Conservation (phyloP, 352 stramenopile species). For the Pythium rhizo-oryzae region DNA sequence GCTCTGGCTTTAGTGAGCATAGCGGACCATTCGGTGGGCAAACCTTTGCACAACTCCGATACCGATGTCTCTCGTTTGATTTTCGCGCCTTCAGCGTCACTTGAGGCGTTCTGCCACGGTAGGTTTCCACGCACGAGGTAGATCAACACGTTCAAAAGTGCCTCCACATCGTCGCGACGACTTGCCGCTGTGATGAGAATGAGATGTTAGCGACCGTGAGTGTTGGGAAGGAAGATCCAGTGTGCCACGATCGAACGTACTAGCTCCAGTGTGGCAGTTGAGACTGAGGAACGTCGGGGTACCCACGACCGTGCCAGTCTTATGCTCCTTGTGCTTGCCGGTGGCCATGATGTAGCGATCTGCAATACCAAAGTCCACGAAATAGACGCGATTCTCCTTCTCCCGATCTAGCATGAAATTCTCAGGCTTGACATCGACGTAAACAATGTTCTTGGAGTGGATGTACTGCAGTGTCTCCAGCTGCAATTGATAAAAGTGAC, state of each 20-base stretch:
- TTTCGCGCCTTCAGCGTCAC: slow-evolving; percentile 68
- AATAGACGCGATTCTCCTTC: slow-evolving; percentile 78
- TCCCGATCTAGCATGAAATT: slow-evolving; percentile 92
- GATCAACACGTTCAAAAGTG: slow-evolving; percentile 88
- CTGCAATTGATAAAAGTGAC: slow-evolving; percentile 28
- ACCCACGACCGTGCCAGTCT: slow-evolving; percentile 71
- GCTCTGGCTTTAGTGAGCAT: slow-evolving; percentile 63
- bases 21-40: slow-evolving; percentile 53
- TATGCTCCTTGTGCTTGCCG: slow-evolving; percentile 86
- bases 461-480: slow-evolving; percentile 84
- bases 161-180: slow-evolving; percentile 92
- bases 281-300: slow-evolving; percentile 93
- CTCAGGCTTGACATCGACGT: slow-evolving; percentile 94
- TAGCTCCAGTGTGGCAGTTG: slow-evolving; percentile 85
- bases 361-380: slow-evolving; percentile 93
- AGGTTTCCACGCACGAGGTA: slow-evolving; percentile 87
- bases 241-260: slow-evolving; percentile 39
- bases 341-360: slow-evolving; percentile 86
- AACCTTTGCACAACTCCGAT: slow-evolving; percentile 53
- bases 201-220: neutral
- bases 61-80: slow-evolving; percentile 62
- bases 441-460: slow-evolving; percentile 90
- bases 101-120: slow-evolving; percentile 63
- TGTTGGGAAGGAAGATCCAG: neutral
- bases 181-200: slow-evolving; percentile 54